A percentile compares a stretch with the other conserved stretches of the same genome.
phyloP scores from a whole-genome alignment of 148 eudicot species.

The Euryodendron excelsum region DNA sequence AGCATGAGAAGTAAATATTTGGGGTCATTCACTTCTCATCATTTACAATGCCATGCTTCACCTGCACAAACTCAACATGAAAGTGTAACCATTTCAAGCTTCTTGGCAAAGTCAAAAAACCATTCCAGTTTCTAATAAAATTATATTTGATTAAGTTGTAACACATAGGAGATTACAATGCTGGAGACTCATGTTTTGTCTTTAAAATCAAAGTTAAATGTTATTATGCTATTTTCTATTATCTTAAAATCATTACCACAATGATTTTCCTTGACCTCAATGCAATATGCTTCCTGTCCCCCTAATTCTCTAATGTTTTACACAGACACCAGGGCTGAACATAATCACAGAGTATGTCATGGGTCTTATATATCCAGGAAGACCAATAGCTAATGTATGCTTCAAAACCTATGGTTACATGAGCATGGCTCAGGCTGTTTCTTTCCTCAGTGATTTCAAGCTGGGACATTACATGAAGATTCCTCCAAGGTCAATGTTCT shows the following conservation, averaged over 20 bases:
- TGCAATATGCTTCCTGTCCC: neutral
- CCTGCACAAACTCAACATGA: neutral
- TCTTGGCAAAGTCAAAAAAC: neutral
- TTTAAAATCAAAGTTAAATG: neutral
- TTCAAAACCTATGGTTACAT: slow-evolving; percentile 90
- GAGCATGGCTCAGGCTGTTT: slow-evolving; percentile 99
- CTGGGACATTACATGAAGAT: slow-evolving; percentile 99
- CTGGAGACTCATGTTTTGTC: neutral
- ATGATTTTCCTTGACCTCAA: neutral
- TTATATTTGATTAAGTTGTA: neutral
- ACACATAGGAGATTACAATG: neutral
- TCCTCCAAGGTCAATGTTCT: slow-evolving; percentile 98
- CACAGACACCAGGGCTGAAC: slow-evolving; percentile 97
- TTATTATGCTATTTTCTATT: neutral
- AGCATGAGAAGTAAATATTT: neutral
- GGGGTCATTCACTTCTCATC: slow-evolving; percentile 1
- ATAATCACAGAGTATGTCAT: slow-evolving; percentile 90
- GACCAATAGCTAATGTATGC: slow-evolving; percentile 97
- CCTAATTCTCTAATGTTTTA: slow-evolving; percentile 20
- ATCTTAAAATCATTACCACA: neutral
- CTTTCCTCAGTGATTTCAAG: slow-evolving; percentile 94
- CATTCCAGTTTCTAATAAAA: neutral
- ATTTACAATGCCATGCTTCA: neutral
- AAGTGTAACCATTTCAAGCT: neutral
- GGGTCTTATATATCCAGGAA: slow-evolving; percentile 93